Evolutionary conservation across 2,329 filamentous ascomycete genomes (phyloP).

Genomic region (Aspergillus hiratsukae): DNA sequence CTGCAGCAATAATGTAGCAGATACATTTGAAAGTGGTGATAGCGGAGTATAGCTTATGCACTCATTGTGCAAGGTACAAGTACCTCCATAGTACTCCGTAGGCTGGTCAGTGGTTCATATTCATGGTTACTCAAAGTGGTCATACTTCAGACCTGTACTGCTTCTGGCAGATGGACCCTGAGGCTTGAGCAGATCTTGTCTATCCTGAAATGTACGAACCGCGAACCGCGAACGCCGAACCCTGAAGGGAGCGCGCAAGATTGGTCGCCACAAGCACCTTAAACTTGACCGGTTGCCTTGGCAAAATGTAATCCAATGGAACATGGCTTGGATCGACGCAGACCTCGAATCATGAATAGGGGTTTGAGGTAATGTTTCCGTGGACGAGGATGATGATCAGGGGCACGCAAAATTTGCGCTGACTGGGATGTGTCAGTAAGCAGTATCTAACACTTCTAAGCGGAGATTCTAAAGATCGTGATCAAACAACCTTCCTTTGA

Average conservation of each 20-base stretch:
- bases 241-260: neutral
- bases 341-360: neutral
- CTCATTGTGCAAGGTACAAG: neutral
- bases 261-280: neutral
- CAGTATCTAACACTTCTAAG: neutral
- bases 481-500: neutral
- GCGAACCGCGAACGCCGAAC: neutral
- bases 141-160: neutral
- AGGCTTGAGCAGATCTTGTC: neutral
- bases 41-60: neutral
- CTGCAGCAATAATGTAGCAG: no score
- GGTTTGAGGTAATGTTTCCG: neutral
- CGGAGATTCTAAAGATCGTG: neutral
- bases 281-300: neutral
- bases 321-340: neutral
- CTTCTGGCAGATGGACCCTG: neutral
- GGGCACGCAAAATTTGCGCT: neutral
- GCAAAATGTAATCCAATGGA: neutral
- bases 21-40: neutral
- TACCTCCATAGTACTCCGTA: neutral
- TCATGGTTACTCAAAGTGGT: neutral
- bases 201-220: neutral
- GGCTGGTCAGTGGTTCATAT: neutral
- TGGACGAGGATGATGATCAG: neutral
- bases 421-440: neutral